Evolutionary conservation across 2,329 filamentous ascomycete species (phyloP).

Genomic region (Colletotrichum limetticola): DNA sequence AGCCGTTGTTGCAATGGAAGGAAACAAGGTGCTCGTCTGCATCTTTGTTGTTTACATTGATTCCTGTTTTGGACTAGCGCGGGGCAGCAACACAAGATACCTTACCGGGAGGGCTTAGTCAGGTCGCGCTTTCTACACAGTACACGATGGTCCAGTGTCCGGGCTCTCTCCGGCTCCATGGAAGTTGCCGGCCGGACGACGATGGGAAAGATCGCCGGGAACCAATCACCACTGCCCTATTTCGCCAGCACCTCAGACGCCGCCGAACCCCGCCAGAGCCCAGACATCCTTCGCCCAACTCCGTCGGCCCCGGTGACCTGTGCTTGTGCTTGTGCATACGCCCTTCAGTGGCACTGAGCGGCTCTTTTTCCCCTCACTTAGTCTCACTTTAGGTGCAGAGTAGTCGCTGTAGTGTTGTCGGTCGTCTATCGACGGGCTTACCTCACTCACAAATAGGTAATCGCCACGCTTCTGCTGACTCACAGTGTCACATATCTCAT

Average conservation of each 20-base stretch:
- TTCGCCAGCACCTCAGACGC: conserved; percentile 6
- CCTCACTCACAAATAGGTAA: conserved; percentile 16
- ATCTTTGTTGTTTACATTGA: conserved; percentile 27
- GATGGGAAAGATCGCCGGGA: background rate
- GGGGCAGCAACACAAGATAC: background rate
- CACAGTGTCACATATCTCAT: conserved; percentile 23
- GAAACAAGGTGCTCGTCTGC: conserved; percentile 3
- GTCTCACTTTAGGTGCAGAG: background rate
- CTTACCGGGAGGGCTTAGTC: too few relatives aligned
- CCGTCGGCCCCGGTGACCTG: conserved; percentile 22
- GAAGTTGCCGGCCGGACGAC: background rate
- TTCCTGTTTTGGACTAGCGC: conserved; percentile 29
- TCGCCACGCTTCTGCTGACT: conserved; percentile 32
- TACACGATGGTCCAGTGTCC: background rate
- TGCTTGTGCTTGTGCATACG: conserved; percentile 1
- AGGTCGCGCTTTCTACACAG: too few relatives aligned
- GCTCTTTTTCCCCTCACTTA: background rate
- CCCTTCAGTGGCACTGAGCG: conserved; percentile 11
- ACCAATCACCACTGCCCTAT: conserved; percentile 16
- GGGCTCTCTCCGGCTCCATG: conserved; percentile 1
- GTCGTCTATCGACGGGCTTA: background rate
- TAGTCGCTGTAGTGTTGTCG: background rate
- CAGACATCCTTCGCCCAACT: conserved; percentile 5
- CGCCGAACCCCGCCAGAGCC: background rate
- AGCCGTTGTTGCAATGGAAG: conserved; percentile 20